phyloP scores from a whole-genome alignment of 2,329 filamentous ascomycete genomes.

The Trichoderma sp. region DNA sequence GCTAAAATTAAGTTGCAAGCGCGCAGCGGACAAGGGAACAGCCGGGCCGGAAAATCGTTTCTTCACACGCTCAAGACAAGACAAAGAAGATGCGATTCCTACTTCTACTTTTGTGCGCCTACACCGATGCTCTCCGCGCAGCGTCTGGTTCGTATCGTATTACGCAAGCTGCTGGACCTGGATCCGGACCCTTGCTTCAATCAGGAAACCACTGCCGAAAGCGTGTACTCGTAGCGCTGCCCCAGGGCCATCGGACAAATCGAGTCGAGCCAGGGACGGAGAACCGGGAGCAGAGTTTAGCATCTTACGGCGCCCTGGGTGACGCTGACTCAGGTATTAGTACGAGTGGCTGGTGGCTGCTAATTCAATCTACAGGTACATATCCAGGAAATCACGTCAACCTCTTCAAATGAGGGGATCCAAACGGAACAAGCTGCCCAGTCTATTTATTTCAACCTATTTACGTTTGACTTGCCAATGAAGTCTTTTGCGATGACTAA shows the following conservation, averaged over 20 bases:
- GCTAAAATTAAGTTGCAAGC: conserved; percentile 23
- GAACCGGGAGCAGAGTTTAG: background rate
- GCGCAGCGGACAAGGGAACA: conserved; percentile 10
- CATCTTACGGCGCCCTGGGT: background rate
- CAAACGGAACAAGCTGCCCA: background rate
- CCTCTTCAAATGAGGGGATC: background rate
- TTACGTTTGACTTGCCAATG: background rate
- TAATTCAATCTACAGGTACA: background rate
- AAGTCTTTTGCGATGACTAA: background rate
- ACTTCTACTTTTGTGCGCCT: background rate
- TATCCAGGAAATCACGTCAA: background rate
- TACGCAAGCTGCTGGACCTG: background rate
- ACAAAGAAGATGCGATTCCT: background rate
- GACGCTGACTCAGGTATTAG: background rate
- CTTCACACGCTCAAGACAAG: background rate
- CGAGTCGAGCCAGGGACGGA: background rate
- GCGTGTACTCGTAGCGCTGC: background rate
- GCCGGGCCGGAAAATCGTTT: conserved; percentile 16
- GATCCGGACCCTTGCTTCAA: background rate
- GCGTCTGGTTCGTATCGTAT: background rate
- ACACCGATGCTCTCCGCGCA: background rate
- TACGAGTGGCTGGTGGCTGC: background rate
- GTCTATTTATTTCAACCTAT: background rate
- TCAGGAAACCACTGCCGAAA: background rate
- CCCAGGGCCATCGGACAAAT: background rate